These are phyloP conservation scores for Helotiales sp. DNA, from an alignment of 2,329 filamentous ascomycete species.

Conservation along the genomic window DNA sequence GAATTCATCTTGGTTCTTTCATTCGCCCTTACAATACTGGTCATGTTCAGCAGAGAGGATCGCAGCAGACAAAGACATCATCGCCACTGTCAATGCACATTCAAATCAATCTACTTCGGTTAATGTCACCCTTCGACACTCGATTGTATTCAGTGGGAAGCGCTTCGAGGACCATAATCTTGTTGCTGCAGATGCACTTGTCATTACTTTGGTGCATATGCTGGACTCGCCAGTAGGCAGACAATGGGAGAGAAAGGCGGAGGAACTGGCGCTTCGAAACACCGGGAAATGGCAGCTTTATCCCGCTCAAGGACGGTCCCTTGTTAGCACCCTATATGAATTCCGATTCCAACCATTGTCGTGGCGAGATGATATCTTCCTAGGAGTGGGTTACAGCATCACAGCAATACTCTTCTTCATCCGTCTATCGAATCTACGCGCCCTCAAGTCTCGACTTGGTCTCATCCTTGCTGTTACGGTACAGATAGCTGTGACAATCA, in stretches of 20 bases:
- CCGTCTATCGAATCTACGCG: slow-evolving; percentile 67
- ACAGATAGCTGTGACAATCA: slow-evolving; percentile 70
- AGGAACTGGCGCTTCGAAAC: slow-evolving; percentile 50
- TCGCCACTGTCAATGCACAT: slow-evolving; percentile 67
- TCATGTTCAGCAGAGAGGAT: slow-evolving; percentile 62
- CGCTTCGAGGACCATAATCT: slow-evolving; percentile 67
- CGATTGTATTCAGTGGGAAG: slow-evolving; percentile 82
- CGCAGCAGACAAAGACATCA: slow-evolving; percentile 59
- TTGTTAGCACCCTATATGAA: slow-evolving; percentile 66
- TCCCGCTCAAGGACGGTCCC: slow-evolving; percentile 55
- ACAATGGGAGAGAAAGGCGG: slow-evolving; percentile 63
- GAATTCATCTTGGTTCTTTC: slow-evolving; percentile 72
- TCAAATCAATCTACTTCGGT: slow-evolving; percentile 64
- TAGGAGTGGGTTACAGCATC: slow-evolving; percentile 65
- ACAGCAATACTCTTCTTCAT: slow-evolving; percentile 65
- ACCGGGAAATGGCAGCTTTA: slow-evolving; percentile 63
- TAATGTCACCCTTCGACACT: slow-evolving; percentile 74
- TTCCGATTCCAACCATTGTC: slow-evolving; percentile 78
- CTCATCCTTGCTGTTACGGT: slow-evolving; percentile 69
- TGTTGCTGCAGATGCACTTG: slow-evolving; percentile 72
- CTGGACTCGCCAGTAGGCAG: slow-evolving; percentile 62
- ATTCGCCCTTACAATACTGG: slow-evolving; percentile 84
- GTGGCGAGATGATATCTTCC: slow-evolving; percentile 59
- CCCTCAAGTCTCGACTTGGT: slow-evolving; percentile 74
- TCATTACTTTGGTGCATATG: slow-evolving; percentile 73